Evolutionary conservation across 2,329 filamentous ascomycete genomes (phyloP), one percentile per base, ranked within the genome.

Genomic region (Colletotrichum nymphaeae): DNA sequence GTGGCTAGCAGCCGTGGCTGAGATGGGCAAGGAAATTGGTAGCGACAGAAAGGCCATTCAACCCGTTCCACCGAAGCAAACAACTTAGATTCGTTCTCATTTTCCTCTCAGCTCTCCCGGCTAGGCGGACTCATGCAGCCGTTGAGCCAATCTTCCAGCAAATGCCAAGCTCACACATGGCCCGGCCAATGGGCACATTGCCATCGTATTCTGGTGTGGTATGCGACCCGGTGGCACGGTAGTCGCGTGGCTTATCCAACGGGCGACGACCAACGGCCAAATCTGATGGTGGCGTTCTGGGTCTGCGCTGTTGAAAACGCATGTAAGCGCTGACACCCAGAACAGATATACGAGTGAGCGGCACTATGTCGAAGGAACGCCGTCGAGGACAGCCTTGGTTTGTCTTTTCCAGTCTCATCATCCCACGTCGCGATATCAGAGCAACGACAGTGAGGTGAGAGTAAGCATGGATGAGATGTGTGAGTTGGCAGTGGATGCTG

Each of bases 401-500:
- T 42, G 7, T 24, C 46, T 22, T 53, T 53, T 49, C 12, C 60
- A 32, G 28, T 22, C 35, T 26, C 0, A 42, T 12, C n/a, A 8
- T 24, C 24, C 8, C 28, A 30, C 8, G 5, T 5, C 9, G 7
- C 30, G n/a, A 26, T 12, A 19, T n/a, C 46, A 63, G 28, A 9
- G n/a, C 12, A 22, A 22, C 28, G 16, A 35, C 24, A 6, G 26
- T 22, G n/a, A 53, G 7, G 5, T 9, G 26, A 30, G n/a, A 52
- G 12, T 35, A 19, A 63, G 46, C 60, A 65, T 65, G 63, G 63
- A 56, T 22, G 49, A 56, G 32, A 42, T 65, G 52, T 65, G 63
- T 56, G 63, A 56, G 32, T 52, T 65, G 32, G 52, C 49, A 6
- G 30, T 30, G 49, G 63, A 56, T 12, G 53, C 52, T 32, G 42